Percentiles rank a stretch among this genome's conserved stretches.
These are phyloP conservation scores for Blastomyces percursus DNA, from an alignment of 2,329 filamentous ascomycete genomes.

Conservation along the genomic window DNA sequence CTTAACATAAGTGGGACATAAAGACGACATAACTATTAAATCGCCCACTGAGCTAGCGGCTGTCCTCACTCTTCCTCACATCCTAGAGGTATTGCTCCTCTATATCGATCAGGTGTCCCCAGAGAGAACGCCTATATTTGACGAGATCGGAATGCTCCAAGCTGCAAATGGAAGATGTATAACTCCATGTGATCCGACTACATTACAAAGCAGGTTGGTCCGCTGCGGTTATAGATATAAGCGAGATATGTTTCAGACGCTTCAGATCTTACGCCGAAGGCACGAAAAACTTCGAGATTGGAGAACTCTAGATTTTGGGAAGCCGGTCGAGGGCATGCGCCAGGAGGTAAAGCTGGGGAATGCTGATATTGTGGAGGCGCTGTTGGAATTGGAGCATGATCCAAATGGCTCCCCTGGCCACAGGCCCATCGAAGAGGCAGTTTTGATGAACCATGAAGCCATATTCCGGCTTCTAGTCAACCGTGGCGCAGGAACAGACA, in stretches of 20 bases:
- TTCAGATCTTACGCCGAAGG: slow-evolving; percentile 1
- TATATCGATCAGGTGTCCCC: not conserved
- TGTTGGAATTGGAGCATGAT: slow-evolving; percentile 1
- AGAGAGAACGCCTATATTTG: not conserved
- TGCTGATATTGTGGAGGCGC: slow-evolving; percentile 1
- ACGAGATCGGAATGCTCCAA: not conserved
- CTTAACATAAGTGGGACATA: not conserved
- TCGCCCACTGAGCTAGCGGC: not conserved
- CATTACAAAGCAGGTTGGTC: slow-evolving; percentile 1
- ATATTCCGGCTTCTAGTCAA: slow-evolving; percentile 3
- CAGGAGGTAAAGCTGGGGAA: slow-evolving; percentile 2
- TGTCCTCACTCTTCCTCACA: slow-evolving; percentile 2
- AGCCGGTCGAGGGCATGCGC: not conserved
- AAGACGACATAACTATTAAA: not conserved
- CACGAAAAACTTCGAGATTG: slow-evolving; percentile 1
- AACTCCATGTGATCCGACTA: not conserved
- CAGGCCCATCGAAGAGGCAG: slow-evolving; percentile 4
- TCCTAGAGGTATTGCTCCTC: slow-evolving; percentile 1
- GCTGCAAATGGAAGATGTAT: not conserved
- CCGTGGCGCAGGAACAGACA: not conserved
- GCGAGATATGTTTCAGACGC: not conserved
- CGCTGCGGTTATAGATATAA: not conserved
- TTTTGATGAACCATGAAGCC: not conserved
- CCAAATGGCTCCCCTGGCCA: slow-evolving; percentile 1
- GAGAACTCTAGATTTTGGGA: not conserved